A percentile compares a stretch with the other conserved stretches of the same genome.
Conservation (phyloP, 768 basidiomycete species). For the Podaxis pistillaris region DNA sequence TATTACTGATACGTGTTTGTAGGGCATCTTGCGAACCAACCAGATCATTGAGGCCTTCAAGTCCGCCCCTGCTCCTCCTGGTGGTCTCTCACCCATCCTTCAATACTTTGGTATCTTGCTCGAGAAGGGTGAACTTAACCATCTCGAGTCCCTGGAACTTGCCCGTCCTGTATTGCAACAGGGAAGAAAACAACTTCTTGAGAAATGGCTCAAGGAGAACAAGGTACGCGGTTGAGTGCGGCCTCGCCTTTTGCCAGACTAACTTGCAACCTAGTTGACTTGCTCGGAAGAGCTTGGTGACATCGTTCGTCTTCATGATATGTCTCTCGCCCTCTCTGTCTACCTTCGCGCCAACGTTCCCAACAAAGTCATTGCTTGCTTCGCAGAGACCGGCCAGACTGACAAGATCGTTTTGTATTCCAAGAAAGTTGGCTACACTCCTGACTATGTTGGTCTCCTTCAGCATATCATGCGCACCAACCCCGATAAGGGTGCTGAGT, state of each 20-base stretch:
- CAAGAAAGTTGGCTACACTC: constrained; percentile 93
- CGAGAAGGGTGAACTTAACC: constrained; percentile 97
- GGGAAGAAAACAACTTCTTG: constrained; percentile 92
- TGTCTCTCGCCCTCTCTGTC: constrained; percentile 96
- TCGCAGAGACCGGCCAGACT: constrained; percentile 97
- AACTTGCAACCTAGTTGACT: constrained; percentile 63
- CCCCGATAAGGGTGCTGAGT: constrained; percentile 97
- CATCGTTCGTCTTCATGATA: constrained; percentile 90
- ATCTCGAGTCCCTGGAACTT: constrained; percentile 91
- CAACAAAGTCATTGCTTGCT: constrained; percentile 98
- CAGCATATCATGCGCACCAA: constrained; percentile 97
- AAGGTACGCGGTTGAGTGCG: constrained; percentile 53
- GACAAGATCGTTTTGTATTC: constrained; percentile 98
- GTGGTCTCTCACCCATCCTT: constrained; percentile 90
- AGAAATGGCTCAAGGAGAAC: constrained; percentile 99
- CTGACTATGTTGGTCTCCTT: constrained; percentile 88
- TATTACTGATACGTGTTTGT: constrained; percentile 15
- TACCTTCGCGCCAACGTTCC: constrained; percentile 97
- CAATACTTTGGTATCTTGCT: constrained; percentile 99
- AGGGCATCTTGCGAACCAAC: constrained; percentile 93
- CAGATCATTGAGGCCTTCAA: constrained; percentile 99
- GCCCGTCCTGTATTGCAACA: constrained; percentile 95
- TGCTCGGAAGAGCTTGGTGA: constrained; percentile 99
- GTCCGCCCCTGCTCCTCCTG: constrained; percentile 84
- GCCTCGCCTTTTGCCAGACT: background rate